A percentile compares a stretch with the other conserved stretches of the same genome.
phyloP scores from a whole-genome alignment of 2,329 filamentous ascomycete genomes.

The Penicillium freii region DNA sequence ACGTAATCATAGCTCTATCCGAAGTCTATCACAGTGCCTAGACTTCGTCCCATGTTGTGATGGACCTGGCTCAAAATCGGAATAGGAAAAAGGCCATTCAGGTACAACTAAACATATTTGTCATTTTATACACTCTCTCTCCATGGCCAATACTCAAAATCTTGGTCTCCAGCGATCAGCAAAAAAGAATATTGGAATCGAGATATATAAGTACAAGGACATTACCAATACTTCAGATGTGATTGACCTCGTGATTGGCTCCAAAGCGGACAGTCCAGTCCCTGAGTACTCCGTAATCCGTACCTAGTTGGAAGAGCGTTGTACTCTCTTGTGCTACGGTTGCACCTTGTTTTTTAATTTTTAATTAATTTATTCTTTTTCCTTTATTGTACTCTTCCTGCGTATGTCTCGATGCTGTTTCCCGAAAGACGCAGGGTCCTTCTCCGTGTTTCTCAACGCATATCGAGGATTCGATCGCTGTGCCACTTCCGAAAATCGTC shows the following conservation, averaged over 20 bases:
- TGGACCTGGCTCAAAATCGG: background rate
- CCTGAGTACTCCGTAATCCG: background rate
- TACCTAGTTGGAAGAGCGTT: slow-evolving; percentile 1
- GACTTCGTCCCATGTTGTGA: slow-evolving; percentile 9
- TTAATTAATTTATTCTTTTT: background rate
- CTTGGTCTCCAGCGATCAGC: background rate
- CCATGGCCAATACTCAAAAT: background rate
- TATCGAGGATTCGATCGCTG: slow-evolving; percentile 20
- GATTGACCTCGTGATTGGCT: slow-evolving; percentile 21
- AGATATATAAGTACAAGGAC: slow-evolving; percentile 2
- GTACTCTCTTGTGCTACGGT: slow-evolving; percentile 12
- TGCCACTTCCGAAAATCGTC: slow-evolving; percentile 23
- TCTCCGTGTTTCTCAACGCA: slow-evolving; percentile 19
- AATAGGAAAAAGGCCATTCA: slow-evolving; percentile 8
- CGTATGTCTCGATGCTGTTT: slow-evolving; percentile 7
- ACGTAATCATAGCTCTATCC: slow-evolving; percentile 1
- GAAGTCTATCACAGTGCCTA: slow-evolving; percentile 16
- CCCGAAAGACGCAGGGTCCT: slow-evolving; percentile 21
- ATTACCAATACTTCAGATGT: slow-evolving; percentile 8
- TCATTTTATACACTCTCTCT: background rate
- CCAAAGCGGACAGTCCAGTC: slow-evolving; percentile 11
- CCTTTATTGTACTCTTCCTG: background rate
- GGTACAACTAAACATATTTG: background rate
- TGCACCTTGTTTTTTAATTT: slow-evolving; percentile 3
- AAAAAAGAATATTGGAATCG: background rate